Percentiles rank a stretch among this genome's conserved stretches.
These are phyloP conservation scores for Globisporangium uncinulatum DNA, from an alignment of 352 stramenopile species.

Conservation along the genomic window DNA sequence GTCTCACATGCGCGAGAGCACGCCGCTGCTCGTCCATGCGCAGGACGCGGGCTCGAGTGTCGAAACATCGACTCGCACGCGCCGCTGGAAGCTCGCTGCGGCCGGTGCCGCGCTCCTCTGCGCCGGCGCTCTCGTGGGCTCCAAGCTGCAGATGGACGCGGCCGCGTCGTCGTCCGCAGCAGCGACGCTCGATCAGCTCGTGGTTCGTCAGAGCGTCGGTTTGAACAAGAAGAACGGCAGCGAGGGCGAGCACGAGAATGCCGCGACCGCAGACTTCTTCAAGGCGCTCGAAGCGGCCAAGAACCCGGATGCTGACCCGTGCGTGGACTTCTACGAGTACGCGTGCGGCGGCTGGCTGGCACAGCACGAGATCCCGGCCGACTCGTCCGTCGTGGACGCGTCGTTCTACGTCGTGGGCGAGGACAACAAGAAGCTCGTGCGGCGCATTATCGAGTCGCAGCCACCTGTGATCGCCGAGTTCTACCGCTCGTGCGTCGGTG, in stretches of 20 bases:
- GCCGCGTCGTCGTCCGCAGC: constrained; percentile 82
- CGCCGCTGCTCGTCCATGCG: no score
- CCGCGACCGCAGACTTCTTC: constrained; percentile 46
- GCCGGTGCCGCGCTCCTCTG: no score
- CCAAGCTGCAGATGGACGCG: no score
- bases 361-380: constrained; percentile 39
- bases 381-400: constrained; percentile 37
- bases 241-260: constrained; percentile 6
- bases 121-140: no score
- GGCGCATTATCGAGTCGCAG: constrained; percentile 35
- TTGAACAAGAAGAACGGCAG: constrained; percentile 2
- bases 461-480: constrained; percentile 57
- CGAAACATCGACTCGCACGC: no score
- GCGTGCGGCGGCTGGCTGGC: constrained; percentile 67
- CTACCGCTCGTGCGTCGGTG: constrained; percentile 57
- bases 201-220: constrained; percentile 34
- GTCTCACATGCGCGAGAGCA: no score
- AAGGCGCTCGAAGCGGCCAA: constrained; percentile 37
- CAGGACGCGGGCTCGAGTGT: no score
- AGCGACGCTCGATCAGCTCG: no score
- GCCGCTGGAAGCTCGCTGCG: no score
- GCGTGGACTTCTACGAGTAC: constrained; percentile 73
- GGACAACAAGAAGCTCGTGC: constrained; percentile 47
- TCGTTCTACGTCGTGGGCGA: constrained; percentile 49
- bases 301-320: constrained; percentile 50